Base-by-base conservation (phyloP, 2,329 filamentous ascomycete species). In the Aspergillus glaucus region DNA sequence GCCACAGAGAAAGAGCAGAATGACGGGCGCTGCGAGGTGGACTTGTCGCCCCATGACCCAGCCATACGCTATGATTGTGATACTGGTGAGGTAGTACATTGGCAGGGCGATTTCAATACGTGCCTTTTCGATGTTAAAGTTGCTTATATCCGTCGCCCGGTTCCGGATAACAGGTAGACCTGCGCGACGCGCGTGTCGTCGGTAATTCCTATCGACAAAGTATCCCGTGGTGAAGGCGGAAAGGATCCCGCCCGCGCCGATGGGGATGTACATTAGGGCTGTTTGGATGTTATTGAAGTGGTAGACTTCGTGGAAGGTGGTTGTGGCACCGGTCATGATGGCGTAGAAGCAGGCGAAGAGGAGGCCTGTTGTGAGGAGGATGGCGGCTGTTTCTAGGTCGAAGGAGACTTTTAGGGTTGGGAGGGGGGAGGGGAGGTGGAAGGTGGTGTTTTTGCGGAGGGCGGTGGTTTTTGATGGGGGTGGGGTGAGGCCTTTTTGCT, bases 141-240 rank as follows among this genome's bases (percentile, higher is more conserved):
- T 58, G 50, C 59, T 66, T 6, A 68, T 42, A 48, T 69, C 66
- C n/a, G 12, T 14, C 5, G n/a, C 8, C 3, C 12, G 10, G 15
- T 44, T 44, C 6, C 17, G 19, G 15, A 28, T n/a, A 24, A 44
- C 22, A 3, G 43, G 43, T 6, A 32, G 10, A n/a, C 15, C 26
- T 2, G 17, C 14, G 4, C n/a, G 12, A 19, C n/a, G 75, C 1
- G 87, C 86, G 43, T 83, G 77, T 36, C 85, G 79, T 6, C 81
- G 76, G 64, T 87, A 93, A 65, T 91, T 89, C 75, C 80, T 84
- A 64, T 88, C 85, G 30, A 87, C 75, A 6, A 81, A 55, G 2
- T 75, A 73, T 4, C 87, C 85, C 30, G 63, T 67, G 14, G 71
- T 51, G 21, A 62, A 55, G 5, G 58, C 50, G n/a, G 59, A 54